phyloP scores from a whole-genome alignment of 1,284 basidiomycete genomes.

The Porodaedalea pini region DNA sequence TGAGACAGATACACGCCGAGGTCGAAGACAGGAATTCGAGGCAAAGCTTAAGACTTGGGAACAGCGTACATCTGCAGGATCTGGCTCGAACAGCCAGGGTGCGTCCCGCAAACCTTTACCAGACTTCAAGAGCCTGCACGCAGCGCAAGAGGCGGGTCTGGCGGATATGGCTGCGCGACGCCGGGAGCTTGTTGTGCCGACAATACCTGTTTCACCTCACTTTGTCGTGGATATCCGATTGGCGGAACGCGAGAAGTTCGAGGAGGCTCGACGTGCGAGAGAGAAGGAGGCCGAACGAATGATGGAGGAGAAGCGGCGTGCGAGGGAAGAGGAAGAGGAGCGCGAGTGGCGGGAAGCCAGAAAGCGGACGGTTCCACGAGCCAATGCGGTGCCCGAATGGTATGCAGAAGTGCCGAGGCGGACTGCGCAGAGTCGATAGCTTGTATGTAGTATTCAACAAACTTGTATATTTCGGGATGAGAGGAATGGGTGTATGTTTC shows the following conservation, averaged over 20 bases:
- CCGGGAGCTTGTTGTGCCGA: slow-evolving; percentile 45
- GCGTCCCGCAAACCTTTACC: slow-evolving; percentile 33
- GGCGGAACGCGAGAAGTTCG: slow-evolving; percentile 59
- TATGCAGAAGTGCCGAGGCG: slow-evolving; percentile 59
- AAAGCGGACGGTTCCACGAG: slow-evolving; percentile 59
- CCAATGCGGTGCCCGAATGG: slow-evolving; percentile 71
- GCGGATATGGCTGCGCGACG: slow-evolving; percentile 30
- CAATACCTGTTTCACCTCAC: slow-evolving; percentile 42
- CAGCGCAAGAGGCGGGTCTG: slow-evolving; percentile 42
- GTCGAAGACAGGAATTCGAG: slow-evolving; percentile 26
- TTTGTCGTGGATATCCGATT: slow-evolving; percentile 54
- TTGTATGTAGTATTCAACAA: neutral
- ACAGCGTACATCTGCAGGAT: slow-evolving; percentile 24
- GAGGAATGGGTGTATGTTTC: neutral
- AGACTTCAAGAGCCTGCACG: slow-evolving; percentile 53
- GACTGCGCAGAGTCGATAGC: neutral
- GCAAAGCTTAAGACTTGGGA: slow-evolving; percentile 25
- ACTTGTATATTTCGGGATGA: neutral
- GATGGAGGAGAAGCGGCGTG: slow-evolving; percentile 40
- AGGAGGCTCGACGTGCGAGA: slow-evolving; percentile 50
- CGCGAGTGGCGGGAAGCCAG: slow-evolving; percentile 53
- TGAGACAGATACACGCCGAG: slow-evolving; percentile 29
- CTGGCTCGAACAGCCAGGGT: slow-evolving; percentile 19
- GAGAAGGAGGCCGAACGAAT: slow-evolving; percentile 47
- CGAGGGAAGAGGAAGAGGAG: slow-evolving; percentile 45